Percentiles rank a stretch among this genome's conserved stretches.
Conservation (phyloP, 352 stramenopile species). For the Globisporangium lucens region DNA sequence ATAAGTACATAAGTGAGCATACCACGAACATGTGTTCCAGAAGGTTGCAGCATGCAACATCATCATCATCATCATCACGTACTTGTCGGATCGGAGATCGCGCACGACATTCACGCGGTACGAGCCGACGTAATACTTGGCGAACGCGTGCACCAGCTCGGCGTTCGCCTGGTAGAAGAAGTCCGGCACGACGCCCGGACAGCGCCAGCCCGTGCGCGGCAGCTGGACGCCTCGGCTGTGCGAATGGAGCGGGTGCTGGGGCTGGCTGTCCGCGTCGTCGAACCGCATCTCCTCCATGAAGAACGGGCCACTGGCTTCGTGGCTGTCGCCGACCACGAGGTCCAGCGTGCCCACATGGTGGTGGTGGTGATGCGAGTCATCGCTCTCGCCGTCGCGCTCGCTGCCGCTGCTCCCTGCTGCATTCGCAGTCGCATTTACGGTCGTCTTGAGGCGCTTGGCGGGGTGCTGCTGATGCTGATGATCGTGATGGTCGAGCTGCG, state of each 20-base stretch:
- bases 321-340: constrained; percentile 7
- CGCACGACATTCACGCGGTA: constrained; percentile 65
- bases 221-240: constrained; percentile 27
- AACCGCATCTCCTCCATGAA: constrained; percentile 29
- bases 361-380: constrained; percentile 15
- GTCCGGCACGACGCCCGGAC: constrained; percentile 53
- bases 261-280: constrained; percentile 13
- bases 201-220: constrained; percentile 53
- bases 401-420: constrained; percentile 15
- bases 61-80: constrained; percentile 8
- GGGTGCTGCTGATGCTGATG: constrained; percentile 4
- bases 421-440: neutral
- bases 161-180: constrained; percentile 47
- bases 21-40: neutral
- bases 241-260: neutral
- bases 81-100: constrained; percentile 64
- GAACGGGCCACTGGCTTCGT: constrained; percentile 16
- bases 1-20: neutral
- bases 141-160: constrained; percentile 58
- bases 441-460: constrained; percentile 23
- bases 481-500: neutral
- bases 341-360: constrained; percentile 13
- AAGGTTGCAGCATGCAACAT: neutral
- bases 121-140: constrained; percentile 59
- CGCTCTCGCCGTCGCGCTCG: constrained; percentile 17